Conservation (phyloP, 805 yeast genomes). For the Candida ipomoeae region DNA sequence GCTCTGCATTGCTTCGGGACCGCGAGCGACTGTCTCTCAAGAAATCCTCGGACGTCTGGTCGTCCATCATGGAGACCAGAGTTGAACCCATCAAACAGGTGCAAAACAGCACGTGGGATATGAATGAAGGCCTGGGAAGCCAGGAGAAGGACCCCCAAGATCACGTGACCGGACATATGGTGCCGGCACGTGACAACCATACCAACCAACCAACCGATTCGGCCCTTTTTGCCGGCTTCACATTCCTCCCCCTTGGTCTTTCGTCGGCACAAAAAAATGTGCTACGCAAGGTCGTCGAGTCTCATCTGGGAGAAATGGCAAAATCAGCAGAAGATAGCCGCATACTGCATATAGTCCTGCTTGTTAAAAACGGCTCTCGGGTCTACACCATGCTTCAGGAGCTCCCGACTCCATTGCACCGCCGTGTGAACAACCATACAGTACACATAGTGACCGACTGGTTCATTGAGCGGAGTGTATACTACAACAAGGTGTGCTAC, state of each 20-base stretch:
- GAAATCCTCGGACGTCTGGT: conserved; percentile 38
- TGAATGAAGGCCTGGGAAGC: conserved; percentile 9
- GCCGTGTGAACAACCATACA: conserved; percentile 18
- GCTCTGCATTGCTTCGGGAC: conserved; percentile 3
- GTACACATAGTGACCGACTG: conserved; percentile 62
- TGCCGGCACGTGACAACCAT: background rate
- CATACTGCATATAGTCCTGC: conserved; percentile 32
- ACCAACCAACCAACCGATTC: conserved; percentile 1
- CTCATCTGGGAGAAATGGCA: conserved; percentile 42
- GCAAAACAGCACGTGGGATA: conserved; percentile 26
- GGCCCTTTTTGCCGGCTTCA: conserved; percentile 37
- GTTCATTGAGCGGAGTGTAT: conserved; percentile 72
- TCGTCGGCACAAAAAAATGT: conserved; percentile 32
- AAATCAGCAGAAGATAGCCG: conserved; percentile 16
- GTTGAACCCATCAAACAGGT: conserved; percentile 10
- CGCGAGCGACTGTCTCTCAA: conserved; percentile 13
- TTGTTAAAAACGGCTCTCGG: conserved; percentile 28
- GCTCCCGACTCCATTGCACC: conserved; percentile 23
- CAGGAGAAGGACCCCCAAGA: no score
- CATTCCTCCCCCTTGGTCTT: conserved; percentile 44
- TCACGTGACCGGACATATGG: no score
- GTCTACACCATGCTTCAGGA: conserved; percentile 24
- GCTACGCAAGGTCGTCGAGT: conserved; percentile 39
- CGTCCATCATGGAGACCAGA: conserved; percentile 35
- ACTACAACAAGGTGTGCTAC: conserved; percentile 42